Percentiles rank a stretch among this genome's conserved stretches.
phyloP scores from a whole-genome alignment of 106 monocot genomes.

The Apostasia ramifera region DNA sequence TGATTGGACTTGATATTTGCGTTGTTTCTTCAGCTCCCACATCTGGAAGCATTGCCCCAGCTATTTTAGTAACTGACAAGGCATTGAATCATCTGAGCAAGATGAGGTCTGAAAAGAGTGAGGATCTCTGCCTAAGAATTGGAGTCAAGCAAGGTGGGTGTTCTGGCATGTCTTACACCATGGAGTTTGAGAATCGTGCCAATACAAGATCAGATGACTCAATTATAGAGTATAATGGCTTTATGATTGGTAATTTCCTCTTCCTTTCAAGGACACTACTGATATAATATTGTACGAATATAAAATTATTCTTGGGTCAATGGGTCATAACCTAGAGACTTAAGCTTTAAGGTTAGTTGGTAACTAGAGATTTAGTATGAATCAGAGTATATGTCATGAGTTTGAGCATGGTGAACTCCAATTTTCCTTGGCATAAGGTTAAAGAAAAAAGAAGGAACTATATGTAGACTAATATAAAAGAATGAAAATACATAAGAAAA shows the following conservation, averaged over 20 bases:
- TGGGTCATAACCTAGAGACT: too few relatives aligned
- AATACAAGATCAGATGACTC: constrained; percentile 69
- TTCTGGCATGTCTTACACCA: constrained; percentile 99
- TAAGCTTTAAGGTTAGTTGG: too few relatives aligned
- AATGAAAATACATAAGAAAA: too few relatives aligned
- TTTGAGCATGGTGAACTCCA: too few relatives aligned
- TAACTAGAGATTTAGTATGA: too few relatives aligned
- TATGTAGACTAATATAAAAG: too few relatives aligned
- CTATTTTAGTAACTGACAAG: constrained; percentile 68
- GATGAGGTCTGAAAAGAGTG: constrained; percentile 65
- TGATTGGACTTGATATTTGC: not conserved
- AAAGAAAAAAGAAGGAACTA: too few relatives aligned
- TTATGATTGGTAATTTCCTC: constrained; percentile 63
- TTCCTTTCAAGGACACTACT: too few relatives aligned
- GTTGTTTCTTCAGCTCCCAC: constrained; percentile 14
- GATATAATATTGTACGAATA: too few relatives aligned
- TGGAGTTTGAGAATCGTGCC: constrained; percentile 82
- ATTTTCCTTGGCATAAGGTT: too few relatives aligned
- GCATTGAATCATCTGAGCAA: constrained; percentile 84
- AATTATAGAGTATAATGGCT: constrained; percentile 77
- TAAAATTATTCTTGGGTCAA: too few relatives aligned
- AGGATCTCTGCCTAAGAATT: constrained; percentile 91
- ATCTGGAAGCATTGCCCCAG: constrained; percentile 53
- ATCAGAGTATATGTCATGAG: too few relatives aligned
- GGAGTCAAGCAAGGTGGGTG: constrained; percentile 99